A percentile compares a stretch with the other conserved stretches of the same genome.
Evolutionary conservation across 768 basidiomycete genomes (phyloP).

Genomic region (Clathrus columnatus): DNA sequence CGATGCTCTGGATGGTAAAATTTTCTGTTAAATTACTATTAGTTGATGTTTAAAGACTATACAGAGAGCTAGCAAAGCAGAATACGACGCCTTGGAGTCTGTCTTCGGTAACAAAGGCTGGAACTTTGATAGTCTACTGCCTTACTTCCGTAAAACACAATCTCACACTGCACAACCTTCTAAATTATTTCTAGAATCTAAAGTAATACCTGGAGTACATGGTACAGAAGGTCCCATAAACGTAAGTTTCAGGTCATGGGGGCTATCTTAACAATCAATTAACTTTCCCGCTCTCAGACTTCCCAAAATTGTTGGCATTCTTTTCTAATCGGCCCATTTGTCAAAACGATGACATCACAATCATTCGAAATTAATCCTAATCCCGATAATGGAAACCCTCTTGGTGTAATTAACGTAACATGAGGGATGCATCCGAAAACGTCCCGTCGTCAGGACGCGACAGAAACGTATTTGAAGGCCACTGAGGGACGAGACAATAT

Average conservation of each 20-base stretch:
- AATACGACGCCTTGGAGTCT: neutral
- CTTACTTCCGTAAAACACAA: constrained; percentile 12
- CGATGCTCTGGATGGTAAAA: neutral
- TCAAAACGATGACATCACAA: neutral
- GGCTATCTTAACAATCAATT: neutral
- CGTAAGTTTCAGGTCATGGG: neutral
- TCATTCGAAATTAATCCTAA: neutral
- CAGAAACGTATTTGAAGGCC: constrained; percentile 22
- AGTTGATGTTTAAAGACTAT: neutral
- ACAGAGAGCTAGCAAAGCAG: neutral
- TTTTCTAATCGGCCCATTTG: neutral
- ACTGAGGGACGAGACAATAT: constrained; percentile 20
- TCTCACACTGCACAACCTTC: neutral
- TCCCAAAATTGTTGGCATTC: neutral
- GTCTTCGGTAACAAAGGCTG: constrained; percentile 3
- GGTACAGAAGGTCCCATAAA: neutral
- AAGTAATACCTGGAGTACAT: neutral
- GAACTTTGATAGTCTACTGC: constrained; percentile 10
- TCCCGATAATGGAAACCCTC: neutral
- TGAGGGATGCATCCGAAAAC: constrained; percentile 18
- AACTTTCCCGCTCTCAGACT: neutral
- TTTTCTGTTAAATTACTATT: neutral
- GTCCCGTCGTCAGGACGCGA: constrained; percentile 21
- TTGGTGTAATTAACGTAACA: neutral
- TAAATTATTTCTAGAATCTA: neutral